Evolutionary conservation across 306 rosid species (phyloP).

Genomic region (Fragaria iinumae): DNA sequence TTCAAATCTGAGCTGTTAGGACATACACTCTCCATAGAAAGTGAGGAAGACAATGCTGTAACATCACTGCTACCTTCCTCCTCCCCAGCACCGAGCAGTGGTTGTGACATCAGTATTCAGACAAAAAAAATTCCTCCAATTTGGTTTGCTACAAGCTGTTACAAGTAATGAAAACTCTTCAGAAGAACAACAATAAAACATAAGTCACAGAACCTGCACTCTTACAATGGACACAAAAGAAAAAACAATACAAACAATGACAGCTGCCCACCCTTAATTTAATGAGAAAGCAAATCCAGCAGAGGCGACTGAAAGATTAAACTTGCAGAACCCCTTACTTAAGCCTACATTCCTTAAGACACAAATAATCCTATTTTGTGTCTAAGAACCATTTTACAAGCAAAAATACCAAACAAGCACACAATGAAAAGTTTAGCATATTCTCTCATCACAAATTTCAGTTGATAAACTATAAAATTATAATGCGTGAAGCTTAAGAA

Average conservation of each 20-base stretch:
- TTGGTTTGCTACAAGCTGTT: constrained; percentile 30
- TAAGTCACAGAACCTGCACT: background rate
- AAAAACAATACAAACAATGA: constrained; percentile 17
- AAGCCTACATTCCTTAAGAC: constrained; percentile 26
- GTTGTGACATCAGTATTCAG: constrained; percentile 57
- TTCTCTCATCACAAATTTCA: constrained; percentile 5
- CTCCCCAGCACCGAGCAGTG: constrained; percentile 57
- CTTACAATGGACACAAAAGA: constrained; percentile 13
- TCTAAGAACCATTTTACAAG: constrained; percentile 6
- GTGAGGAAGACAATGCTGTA: constrained; percentile 55
- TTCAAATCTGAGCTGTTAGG: constrained; percentile 44
- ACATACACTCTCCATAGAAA: constrained; percentile 46
- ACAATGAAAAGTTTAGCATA: constrained; percentile 16
- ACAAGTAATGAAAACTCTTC: constrained; percentile 7
- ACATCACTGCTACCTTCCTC: constrained; percentile 65
- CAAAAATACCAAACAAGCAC: background rate
- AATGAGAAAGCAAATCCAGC: constrained; percentile 18
- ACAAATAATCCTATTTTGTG: constrained; percentile 13
- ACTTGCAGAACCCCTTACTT: constrained; percentile 18
- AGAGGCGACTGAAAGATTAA: constrained; percentile 1
- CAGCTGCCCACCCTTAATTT: constrained; percentile 19
- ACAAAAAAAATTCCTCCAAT: background rate
- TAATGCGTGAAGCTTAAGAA: constrained; percentile 14
- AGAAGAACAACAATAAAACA: constrained; percentile 1
- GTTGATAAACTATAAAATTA: constrained; percentile 4